Evolutionary conservation across 352 stramenopile species (phyloP).

Genomic region (Phytophthora sansomeana): DNA sequence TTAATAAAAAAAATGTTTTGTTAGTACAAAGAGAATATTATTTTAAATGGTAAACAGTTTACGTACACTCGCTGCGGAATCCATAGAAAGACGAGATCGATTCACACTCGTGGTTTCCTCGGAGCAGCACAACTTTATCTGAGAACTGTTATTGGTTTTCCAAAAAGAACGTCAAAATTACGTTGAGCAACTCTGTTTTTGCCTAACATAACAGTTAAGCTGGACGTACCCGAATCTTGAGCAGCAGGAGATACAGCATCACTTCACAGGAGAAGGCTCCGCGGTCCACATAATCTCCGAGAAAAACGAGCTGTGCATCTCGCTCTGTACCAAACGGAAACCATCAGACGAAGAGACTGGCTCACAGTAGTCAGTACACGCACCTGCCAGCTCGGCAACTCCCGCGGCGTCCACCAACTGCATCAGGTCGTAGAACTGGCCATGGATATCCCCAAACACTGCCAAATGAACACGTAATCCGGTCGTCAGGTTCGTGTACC

Average conservation of each 20-base stretch:
- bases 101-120: constrained; percentile 88
- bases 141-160: constrained; percentile 44
- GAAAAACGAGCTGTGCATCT: constrained; percentile 71
- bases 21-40: neutral
- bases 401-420: constrained; percentile 61
- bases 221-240: constrained; percentile 59
- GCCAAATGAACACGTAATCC: constrained; percentile 20
- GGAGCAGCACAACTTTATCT: constrained; percentile 69
- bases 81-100: constrained; percentile 89
- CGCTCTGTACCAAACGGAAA: constrained; percentile 28
- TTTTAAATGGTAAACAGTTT: neutral
- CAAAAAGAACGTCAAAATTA: neutral
- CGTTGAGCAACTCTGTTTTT: neutral
- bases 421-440: constrained; percentile 84
- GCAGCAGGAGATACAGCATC: constrained; percentile 78
- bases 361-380: constrained; percentile 2
- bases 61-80: constrained; percentile 80
- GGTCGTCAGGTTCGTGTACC: neutral
- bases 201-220: too few species aligned
- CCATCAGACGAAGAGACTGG: neutral
- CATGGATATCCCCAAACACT: constrained; percentile 88
- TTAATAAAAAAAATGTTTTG: neutral
- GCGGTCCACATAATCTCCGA: constrained; percentile 85
- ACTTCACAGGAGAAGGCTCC: constrained; percentile 86
- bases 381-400: constrained; percentile 47